Evolutionary conservation across 2,329 filamentous ascomycete genomes (phyloP), one percentile per base, ranked within the genome.

Genomic region (Trichoderma oligosporum): DNA sequence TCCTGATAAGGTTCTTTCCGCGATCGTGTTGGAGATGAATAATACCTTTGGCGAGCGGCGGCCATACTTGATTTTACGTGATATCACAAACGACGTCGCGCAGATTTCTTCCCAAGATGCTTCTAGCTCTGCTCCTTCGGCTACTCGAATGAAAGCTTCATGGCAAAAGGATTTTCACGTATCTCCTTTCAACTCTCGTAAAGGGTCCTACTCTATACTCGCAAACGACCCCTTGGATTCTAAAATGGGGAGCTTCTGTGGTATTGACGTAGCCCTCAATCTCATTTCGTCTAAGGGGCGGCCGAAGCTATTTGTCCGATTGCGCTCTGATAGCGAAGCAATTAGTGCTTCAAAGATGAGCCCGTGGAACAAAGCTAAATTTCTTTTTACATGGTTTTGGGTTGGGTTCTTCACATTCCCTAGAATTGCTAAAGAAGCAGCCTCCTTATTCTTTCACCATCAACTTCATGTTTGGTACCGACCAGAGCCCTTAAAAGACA

Each of bases 81-180:
- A 70, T 42, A 67, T 66, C 18, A 61, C 64, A 16, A 55, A 64
- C 3, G 63, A 67, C 38, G 57, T 54, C 9, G 60, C 61, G 22
- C 55, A 52, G 7, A 48, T 66, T 11, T 45, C 44, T 7, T 39
- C 35, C 7, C 7, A 38, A 35, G 12, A 29, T 16, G 12, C 25
- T 6, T 3, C 41, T 1, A 29, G 54, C 4, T 25, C 25, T 5
- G 31, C 60, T 56, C 33, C 60, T 5, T n/a, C 8, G 1, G 8
- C 2, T 18, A 42, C 39, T 49, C 61, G 16, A 79, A 85, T 65
- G 77, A 71, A 14, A 74, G 79, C 18, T 38, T 72, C 73, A 0
- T 88, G 84, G 82, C 69, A 73, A 5, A 91, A 92, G 63, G 86
- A 89, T 62, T 89, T 91, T 61, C 87, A 90, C 65, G 85, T 90